phyloP scores from a whole-genome alignment of 495 filamentous ascomycete genomes.

The Penicillium antarcticum region DNA sequence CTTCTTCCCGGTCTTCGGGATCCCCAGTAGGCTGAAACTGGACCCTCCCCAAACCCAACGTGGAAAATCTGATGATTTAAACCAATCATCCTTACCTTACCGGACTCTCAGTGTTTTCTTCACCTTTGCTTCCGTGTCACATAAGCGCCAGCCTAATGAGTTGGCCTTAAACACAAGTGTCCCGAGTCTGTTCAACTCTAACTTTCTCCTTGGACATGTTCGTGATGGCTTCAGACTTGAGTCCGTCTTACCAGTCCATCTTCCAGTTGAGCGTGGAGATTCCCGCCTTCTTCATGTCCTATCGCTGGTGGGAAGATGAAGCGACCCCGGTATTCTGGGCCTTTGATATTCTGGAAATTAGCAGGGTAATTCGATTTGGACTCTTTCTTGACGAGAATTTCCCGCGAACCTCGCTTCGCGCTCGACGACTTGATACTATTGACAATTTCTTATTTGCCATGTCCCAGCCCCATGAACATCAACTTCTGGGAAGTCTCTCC shows the following conservation, averaged over 20 bases:
- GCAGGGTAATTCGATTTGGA: slow-evolving; percentile 36
- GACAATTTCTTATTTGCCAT: slow-evolving; percentile 31
- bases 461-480: slow-evolving; percentile 24
- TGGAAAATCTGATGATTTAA: neutral
- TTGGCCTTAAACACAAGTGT: neutral
- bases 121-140: slow-evolving; percentile 5
- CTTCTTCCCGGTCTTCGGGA: slow-evolving; percentile 9
- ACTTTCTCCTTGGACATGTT: slow-evolving; percentile 7
- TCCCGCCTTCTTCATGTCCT: slow-evolving; percentile 27
- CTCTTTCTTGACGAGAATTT: slow-evolving; percentile 34
- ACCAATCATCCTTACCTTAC: slow-evolving; percentile 14
- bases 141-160: slow-evolving; percentile 14
- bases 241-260: slow-evolving; percentile 29
- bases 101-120: slow-evolving; percentile 4
- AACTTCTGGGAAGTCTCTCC: slow-evolving; percentile 25
- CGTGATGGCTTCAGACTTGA: slow-evolving; percentile 4
- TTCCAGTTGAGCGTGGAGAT: slow-evolving; percentile 31
- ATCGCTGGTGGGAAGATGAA: slow-evolving; percentile 47
- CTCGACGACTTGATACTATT: slow-evolving; percentile 29
- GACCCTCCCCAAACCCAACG: neutral
- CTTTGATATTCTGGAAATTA: slow-evolving; percentile 38
- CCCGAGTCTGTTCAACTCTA: no score
- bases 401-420: slow-evolving; percentile 32
- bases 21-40: slow-evolving; percentile 8
- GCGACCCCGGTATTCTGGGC: slow-evolving; percentile 39